phyloP scores from a whole-genome alignment of 2,329 filamentous ascomycete species.

The Pezicula radicicola region DNA sequence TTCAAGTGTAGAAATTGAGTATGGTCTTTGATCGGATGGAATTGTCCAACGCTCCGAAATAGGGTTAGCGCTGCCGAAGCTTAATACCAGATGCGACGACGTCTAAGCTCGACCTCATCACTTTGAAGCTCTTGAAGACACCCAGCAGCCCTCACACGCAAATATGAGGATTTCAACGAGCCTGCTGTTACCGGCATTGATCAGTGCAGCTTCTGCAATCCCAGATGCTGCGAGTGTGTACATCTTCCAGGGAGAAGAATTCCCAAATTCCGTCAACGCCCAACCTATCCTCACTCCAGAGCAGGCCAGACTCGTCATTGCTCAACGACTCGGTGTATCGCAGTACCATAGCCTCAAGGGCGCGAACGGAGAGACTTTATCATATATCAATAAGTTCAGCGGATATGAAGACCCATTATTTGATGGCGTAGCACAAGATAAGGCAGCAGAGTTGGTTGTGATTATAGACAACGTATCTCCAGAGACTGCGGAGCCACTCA shows the following conservation, averaged over 20 bases:
- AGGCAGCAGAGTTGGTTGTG: conserved; percentile 51
- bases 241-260: conserved; percentile 35
- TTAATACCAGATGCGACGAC: no score
- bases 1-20: no score
- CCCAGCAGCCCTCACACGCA: conserved; percentile 8
- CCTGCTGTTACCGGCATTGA: conserved; percentile 34
- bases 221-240: conserved; percentile 47
- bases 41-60: neutral
- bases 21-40: no score
- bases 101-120: no score
- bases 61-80: neutral
- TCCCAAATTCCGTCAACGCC: conserved; percentile 35
- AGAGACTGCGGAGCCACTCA: conserved; percentile 38
- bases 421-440: conserved; percentile 24
- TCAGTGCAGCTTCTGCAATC: conserved; percentile 32
- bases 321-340: conserved; percentile 50
- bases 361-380: conserved; percentile 37
- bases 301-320: conserved; percentile 52
- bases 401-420: conserved; percentile 51
- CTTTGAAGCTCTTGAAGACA: neutral
- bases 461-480: conserved; percentile 54
- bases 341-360: conserved; percentile 43
- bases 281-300: conserved; percentile 43
- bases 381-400: conserved; percentile 58
- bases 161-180: conserved; percentile 37